These are phyloP conservation scores for Besnoitia besnoiti DNA, from an alignment of 169 alveolate species.

Conservation along the genomic window DNA sequence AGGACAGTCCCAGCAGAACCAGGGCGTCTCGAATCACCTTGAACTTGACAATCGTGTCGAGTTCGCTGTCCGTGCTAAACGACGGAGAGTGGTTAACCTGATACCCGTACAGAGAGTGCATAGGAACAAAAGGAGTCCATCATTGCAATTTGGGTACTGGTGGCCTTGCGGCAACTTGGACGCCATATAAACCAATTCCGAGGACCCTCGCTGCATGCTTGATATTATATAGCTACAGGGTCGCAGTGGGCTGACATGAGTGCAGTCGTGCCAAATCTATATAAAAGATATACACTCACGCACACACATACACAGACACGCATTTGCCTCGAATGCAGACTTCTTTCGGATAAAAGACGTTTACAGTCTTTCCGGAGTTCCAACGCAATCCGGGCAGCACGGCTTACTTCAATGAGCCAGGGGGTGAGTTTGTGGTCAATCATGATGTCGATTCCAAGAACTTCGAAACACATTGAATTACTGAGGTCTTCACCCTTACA, in stretches of 20 bases:
- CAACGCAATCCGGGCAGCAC: not conserved
- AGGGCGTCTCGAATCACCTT: conserved; percentile 80
- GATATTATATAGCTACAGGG: too few relatives aligned
- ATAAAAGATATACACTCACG: too few relatives aligned
- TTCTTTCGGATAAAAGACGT: too few relatives aligned
- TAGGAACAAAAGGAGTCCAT: not conserved
- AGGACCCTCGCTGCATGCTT: too few relatives aligned
- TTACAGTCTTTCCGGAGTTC: too few relatives aligned
- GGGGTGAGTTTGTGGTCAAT: conserved; percentile 81
- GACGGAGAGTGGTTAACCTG: conserved; percentile 86
- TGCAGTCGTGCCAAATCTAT: too few relatives aligned
- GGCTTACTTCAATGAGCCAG: conserved; percentile 79
- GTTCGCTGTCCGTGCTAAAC: conserved; percentile 77
- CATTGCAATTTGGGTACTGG: not conserved
- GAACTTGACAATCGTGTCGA: conserved; percentile 79
- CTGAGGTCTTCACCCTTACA: conserved; percentile 84
- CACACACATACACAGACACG: too few relatives aligned
- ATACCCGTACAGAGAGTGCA: not conserved
- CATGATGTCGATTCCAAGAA: conserved; percentile 85
- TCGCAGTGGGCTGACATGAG: too few relatives aligned
- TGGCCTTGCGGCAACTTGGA: too few relatives aligned
- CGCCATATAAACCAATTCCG: too few relatives aligned
- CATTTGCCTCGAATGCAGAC: too few relatives aligned
- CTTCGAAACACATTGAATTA: conserved; percentile 87
- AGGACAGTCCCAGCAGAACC: conserved; percentile 71